Conservation (phyloP, 345 rosid species). For the Salix purpurea region DNA sequence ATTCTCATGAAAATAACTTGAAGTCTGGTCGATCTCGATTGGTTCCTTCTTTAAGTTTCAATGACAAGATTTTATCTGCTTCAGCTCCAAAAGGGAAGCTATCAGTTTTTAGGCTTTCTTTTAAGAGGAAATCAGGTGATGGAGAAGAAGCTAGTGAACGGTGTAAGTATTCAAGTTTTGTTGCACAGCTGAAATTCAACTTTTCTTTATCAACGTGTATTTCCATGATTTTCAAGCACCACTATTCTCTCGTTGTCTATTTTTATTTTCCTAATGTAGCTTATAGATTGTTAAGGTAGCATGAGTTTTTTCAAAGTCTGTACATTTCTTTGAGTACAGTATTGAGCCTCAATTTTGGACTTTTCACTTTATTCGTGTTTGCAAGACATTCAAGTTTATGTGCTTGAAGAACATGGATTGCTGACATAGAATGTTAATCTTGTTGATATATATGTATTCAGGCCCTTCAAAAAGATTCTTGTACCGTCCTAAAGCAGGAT, state of each 20-base stretch:
- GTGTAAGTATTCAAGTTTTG: constrained; percentile 35
- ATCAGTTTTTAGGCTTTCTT: constrained; percentile 51
- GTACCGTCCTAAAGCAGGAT: constrained; percentile 61
- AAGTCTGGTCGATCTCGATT: constrained; percentile 33
- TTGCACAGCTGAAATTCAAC: neutral
- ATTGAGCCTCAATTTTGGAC: neutral
- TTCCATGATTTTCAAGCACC: neutral
- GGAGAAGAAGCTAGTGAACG: constrained; percentile 52
- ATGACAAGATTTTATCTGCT: constrained; percentile 26
- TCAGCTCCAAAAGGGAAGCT: constrained; percentile 43
- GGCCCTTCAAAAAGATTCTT: constrained; percentile 56
- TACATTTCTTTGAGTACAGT: neutral
- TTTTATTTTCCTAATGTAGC: neutral
- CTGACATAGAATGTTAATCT: neutral
- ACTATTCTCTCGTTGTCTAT: neutral
- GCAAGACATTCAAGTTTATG: neutral
- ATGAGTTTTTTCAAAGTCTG: neutral
- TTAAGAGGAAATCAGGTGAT: constrained; percentile 61
- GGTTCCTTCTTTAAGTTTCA: constrained; percentile 44
- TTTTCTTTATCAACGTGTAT: neutral
- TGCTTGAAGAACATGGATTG: neutral
- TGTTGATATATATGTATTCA: constrained; percentile 17
- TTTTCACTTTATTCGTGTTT: neutral
- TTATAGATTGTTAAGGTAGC: neutral
- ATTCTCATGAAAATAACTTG: constrained; percentile 25